phyloP scores from a whole-genome alignment of 2,329 filamentous ascomycete genomes.

The Hymenoscyphus infarciens region DNA sequence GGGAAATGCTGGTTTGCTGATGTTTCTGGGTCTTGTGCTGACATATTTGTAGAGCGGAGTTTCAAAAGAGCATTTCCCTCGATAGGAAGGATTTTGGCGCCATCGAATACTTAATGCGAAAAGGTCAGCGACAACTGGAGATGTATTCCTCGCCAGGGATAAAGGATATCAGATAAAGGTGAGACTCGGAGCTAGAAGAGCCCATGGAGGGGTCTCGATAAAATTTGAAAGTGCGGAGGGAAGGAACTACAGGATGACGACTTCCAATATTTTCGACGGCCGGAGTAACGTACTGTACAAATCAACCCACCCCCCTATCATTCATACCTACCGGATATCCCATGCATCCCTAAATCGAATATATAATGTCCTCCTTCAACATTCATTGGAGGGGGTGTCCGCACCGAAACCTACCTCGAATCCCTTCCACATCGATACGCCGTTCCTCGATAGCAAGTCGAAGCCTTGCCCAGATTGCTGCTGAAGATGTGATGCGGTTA shows the following conservation, averaged over 20 bases:
- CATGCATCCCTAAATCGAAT: conserved; percentile 12
- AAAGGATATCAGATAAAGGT: conserved; percentile 49
- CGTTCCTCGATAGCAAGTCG: conserved; percentile 13
- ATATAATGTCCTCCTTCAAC: conserved; percentile 26
- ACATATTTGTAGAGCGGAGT: conserved; percentile 60
- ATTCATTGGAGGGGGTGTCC: conserved; percentile 33
- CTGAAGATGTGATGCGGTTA: conserved; percentile 17
- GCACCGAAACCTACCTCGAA: conserved; percentile 28
- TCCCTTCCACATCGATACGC: conserved; percentile 24
- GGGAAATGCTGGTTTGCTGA: not conserved
- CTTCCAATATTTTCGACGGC: not conserved
- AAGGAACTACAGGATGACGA: conserved; percentile 17
- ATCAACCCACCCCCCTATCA: conserved; percentile 24
- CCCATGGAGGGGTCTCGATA: not conserved
- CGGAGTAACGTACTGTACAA: not conserved
- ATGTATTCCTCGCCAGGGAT: conserved; percentile 63
- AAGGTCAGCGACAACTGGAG: conserved; percentile 63
- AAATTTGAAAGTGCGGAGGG: not conserved
- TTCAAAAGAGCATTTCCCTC: conserved; percentile 58
- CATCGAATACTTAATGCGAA: conserved; percentile 66
- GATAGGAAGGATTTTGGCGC: conserved; percentile 68
- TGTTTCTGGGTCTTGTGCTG: not conserved
- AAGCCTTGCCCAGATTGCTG: conserved; percentile 16
- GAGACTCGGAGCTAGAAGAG: not conserved
- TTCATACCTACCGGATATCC: conserved; percentile 26